Base-by-base conservation (phyloP, 495 filamentous ascomycete genomes). In the Penicillium coffeae region DNA sequence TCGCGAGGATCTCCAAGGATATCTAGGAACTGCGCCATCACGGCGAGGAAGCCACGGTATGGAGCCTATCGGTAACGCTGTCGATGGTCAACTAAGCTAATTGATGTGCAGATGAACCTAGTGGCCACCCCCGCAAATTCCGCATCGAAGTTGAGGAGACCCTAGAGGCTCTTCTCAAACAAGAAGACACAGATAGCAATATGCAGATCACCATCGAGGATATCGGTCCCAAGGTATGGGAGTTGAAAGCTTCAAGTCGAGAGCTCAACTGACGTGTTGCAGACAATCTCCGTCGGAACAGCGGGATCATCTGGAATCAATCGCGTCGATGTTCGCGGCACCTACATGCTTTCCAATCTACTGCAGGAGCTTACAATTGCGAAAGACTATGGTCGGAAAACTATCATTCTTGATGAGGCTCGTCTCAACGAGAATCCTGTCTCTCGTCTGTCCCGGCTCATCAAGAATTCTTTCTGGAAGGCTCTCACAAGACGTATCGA, bases 201-300 rank as follows among this genome's bases (percentile, higher is more conserved):
- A 84, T 84, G 72, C 89, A 96, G 66, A 98, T 98, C 61, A 97
- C 93, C 4, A 94, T 97, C 55, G 92, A 97, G 62, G 93, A 97
- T 71, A 70, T 75, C 47, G 93, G 93, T 10, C 93, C 93, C 15
- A 98, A 98, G 83, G 90, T 92, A 65, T 16, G 40, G 20, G 39
- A 4, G 16, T 9, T 13, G 27, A 20, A 7, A 15, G 15, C 13
- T n/a, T 1, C 15, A 33, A 30, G 10, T 10, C 25, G 25, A 10
- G 25, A 4, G 25, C 25, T 10, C 25, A 30, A 10, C 25, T 30
- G 10, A 30, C 25, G 8, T 33, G 5, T 34, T 20, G 6, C 54
- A 90, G 81, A 81, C 86, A 25, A 71, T 96, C 45, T 81, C 87
- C 19, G 69, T 96, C 22, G 88, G 89, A 58, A 95, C 92, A 3